Base-by-base conservation (phyloP, 2,329 filamentous ascomycete species). In the Exophiala sp. region DNA sequence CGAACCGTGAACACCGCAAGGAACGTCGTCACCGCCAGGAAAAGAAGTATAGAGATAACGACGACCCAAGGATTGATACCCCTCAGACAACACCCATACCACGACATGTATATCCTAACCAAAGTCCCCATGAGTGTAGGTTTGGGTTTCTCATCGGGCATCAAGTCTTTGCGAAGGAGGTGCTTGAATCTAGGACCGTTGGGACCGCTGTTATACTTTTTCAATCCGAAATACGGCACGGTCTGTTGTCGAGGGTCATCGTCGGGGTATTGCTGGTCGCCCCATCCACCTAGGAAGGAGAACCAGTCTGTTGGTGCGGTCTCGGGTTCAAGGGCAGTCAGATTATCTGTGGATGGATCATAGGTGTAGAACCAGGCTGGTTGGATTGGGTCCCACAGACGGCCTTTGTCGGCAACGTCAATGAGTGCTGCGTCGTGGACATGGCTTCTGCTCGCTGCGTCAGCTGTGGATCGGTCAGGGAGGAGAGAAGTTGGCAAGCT, bases 181-280 rank as follows among this genome's bases (percentile, higher is more conserved):
- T 88, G 86, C 78, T 97, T 97, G 77, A 87, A 94, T 59, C 88
- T 84, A 3, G 92, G 92, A 0, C 92, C 94, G 4, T 86, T 72
- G 0, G 92, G 92, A 0, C 94, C 92, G 41, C 87, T 90, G 20
- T 95, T 88, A 68, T 96, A 97, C 71, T 97, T 91, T 65, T 95
- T 95, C 68, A 96, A 87, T 0, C 91, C 91, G 51, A 91, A 88
- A 59, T 97, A 86, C 33, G 89, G 83, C 79, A 95, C 97, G 1
- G 54, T 60, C 16, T 45, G 32, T 69, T 97, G 94, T 45, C 94
- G 81, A 20, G 73, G 70, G 65, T 99, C 94, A 34, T 83, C 83
- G 3, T 96, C 78, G 2, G 85, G 84, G 66, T 96, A 96, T 62
- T 91, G 82, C 66, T 92, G 90, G 71, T 97, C 94, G 35, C 94